Conservation (phyloP, 2,329 filamentous ascomycete genomes). For the Davidsoniella virescens region DNA sequence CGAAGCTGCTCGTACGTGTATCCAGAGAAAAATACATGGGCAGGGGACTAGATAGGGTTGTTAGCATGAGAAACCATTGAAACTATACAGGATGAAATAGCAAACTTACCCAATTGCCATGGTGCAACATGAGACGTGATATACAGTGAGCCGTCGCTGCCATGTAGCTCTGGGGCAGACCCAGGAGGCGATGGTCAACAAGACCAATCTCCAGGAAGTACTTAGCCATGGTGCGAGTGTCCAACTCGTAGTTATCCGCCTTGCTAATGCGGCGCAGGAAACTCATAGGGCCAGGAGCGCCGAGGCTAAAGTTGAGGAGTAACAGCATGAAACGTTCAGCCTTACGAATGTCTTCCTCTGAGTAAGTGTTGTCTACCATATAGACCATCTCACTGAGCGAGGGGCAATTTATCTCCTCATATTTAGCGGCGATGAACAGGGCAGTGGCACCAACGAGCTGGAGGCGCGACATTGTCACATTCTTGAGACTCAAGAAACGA, state of each 20-base stretch:
- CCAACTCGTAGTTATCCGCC: constrained; percentile 91
- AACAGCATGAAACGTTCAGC: constrained; percentile 96
- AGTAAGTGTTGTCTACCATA: constrained; percentile 93
- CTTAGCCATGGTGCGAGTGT: constrained; percentile 88
- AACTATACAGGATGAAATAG: constrained; percentile 1
- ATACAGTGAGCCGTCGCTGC: constrained; percentile 88
- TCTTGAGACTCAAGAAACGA: constrained; percentile 84
- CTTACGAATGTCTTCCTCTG: constrained; percentile 81
- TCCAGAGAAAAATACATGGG: constrained; percentile 82
- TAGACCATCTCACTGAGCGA: constrained; percentile 91
- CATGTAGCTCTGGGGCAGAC: constrained; percentile 74
- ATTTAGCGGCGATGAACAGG: constrained; percentile 91
- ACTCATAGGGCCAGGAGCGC: constrained; percentile 98
- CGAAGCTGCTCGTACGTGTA: constrained; percentile 79
- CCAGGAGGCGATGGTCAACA: constrained; percentile 96
- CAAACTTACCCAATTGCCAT: constrained; percentile 75
- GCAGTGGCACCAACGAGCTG: constrained; percentile 94
- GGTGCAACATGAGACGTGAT: constrained; percentile 71
- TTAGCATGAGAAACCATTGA: not conserved
- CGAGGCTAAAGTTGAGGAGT: constrained; percentile 89
- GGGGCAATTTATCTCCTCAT: constrained; percentile 96
- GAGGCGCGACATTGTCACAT: constrained; percentile 85
- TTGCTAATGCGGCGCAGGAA: constrained; percentile 95
- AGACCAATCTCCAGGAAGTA: constrained; percentile 94
- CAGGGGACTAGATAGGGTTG: constrained; percentile 41